A percentile compares a stretch with the other conserved stretches of the same genome.
These are phyloP conservation scores for Alternaria viburni DNA, from an alignment of 2,329 filamentous ascomycete genomes.

Conservation along the genomic window DNA sequence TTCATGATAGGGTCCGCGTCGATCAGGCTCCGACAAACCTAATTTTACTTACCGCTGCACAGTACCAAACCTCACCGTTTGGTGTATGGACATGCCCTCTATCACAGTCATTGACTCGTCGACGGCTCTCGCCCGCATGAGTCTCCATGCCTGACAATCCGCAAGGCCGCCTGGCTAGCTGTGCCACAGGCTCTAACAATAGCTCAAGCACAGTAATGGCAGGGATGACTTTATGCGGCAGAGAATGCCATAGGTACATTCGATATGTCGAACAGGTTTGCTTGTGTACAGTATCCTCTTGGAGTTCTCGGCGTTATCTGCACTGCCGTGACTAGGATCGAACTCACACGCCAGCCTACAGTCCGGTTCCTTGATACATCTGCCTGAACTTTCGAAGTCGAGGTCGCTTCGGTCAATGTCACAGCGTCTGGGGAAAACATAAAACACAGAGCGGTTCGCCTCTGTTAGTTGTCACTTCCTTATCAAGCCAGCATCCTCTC, in stretches of 20 bases:
- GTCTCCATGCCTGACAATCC: slow-evolving; percentile 21
- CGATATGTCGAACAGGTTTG: slow-evolving; percentile 21
- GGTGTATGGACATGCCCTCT: slow-evolving; percentile 13
- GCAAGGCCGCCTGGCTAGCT: slow-evolving; percentile 21
- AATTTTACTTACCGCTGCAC: slow-evolving; percentile 17
- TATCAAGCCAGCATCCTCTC: slow-evolving; percentile 1
- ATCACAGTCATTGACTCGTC: slow-evolving; percentile 13
- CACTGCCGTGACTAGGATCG: not conserved
- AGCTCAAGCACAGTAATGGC: not conserved
- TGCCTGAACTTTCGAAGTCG: slow-evolving; percentile 13
- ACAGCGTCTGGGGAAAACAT: slow-evolving; percentile 21
- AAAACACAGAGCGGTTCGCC: slow-evolving; percentile 23
- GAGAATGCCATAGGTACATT: slow-evolving; percentile 16
- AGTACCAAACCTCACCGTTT: slow-evolving; percentile 17
- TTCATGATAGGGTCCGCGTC: slow-evolving; percentile 36
- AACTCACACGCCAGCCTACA: slow-evolving; percentile 25
- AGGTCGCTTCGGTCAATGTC: slow-evolving; percentile 21
- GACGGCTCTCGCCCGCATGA: slow-evolving; percentile 26
- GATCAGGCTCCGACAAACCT: slow-evolving; percentile 19
- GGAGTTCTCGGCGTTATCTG: slow-evolving; percentile 8
- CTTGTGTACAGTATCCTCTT: slow-evolving; percentile 22
- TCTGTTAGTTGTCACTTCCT: slow-evolving; percentile 2
- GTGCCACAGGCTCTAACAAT: slow-evolving; percentile 22
- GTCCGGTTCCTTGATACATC: slow-evolving; percentile 16
- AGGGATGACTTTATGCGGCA: slow-evolving; percentile 10